Evolutionary conservation across 108 stramenopile species (phyloP), one percentile per base, ranked within the genome.

Genomic region (Cyclotella kingstonii): DNA sequence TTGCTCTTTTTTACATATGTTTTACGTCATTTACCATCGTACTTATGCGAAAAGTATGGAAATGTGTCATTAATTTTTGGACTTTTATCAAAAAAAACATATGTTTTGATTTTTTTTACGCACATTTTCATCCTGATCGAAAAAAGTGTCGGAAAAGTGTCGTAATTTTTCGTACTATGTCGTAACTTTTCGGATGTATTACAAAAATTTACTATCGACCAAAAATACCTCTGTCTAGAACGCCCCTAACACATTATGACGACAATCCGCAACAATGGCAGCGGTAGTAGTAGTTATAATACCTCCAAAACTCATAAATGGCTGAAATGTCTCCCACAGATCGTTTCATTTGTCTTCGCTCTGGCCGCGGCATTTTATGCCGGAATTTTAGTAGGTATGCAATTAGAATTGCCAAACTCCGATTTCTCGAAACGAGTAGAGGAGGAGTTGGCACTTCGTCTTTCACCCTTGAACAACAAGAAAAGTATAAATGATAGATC

Each of bases 381-480:
- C 19, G 66, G 66, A 53, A 48, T 68, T 27, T 28, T 54, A 4
- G 47, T 68, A 22, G 66, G 66, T 0, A 68, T 68, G 66, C 46
- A 58, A 4, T 28, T 68, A 27, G 23, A 40, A 10, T 14, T 39
- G 18, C 38, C 5, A 25, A 14, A 18, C 28, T 3, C 5, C 23
- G 54, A 45, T 19, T 27, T 48, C 49, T 12, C 45, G 14, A 35
- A 46, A 38, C 25, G 45, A 38, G 46, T 66, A 2, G 54, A 66
- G 30, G 31, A 29, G 18, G 65, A 66, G 54, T 54, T 66, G 34
- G 17, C 45, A 11, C 44, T 44, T 5, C 54, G 55, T 36, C 43
- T 49, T 25, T 21, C 36, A 1, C 21, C 7, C 29, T 4, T 36
- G 21, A 55, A 45, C 33, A 44, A 14, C 39, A 50, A 52, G 5